Evolutionary conservation across 2,329 filamentous ascomycete genomes (phyloP).

Genomic region (Neofusicoccum parvum): DNA sequence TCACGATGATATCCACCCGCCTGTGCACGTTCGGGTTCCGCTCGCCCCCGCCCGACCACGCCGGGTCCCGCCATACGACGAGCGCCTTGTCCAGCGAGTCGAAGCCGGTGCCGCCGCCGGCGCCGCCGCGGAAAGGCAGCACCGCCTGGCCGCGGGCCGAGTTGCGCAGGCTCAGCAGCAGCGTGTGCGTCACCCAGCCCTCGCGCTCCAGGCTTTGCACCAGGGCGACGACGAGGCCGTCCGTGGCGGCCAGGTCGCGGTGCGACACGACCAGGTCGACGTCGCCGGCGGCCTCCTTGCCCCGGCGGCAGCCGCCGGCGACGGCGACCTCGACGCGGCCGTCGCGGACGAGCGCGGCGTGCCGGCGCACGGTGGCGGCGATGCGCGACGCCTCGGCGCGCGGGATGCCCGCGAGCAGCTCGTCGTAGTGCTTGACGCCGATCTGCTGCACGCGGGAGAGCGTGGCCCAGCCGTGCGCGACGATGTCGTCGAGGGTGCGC

Average conservation of each 20-base stretch:
- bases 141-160: conserved; percentile 72
- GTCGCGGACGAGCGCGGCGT: conserved; percentile 66
- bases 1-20: conserved; percentile 88
- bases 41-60: conserved; percentile 31
- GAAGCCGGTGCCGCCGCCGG: conserved; percentile 60
- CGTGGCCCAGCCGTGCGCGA: conserved; percentile 76
- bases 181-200: conserved; percentile 77
- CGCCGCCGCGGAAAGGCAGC: conserved; percentile 51
- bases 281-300: conserved; percentile 73
- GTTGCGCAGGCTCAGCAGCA: conserved; percentile 69
- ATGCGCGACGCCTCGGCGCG: conserved; percentile 74
- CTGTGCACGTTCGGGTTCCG: conserved; percentile 75
- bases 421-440: conserved; percentile 89
- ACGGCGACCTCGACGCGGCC: conserved; percentile 61
- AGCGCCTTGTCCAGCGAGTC: conserved; percentile 90
- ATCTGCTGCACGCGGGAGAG: conserved; percentile 86
- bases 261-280: conserved; percentile 87
- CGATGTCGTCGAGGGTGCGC: conserved; percentile 81
- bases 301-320: conserved; percentile 80
- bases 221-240: conserved; percentile 70
- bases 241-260: conserved; percentile 68
- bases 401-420: conserved; percentile 73
- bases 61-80: conserved; percentile 84
- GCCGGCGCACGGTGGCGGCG: conserved; percentile 60
- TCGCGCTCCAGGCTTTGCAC: conserved; percentile 69